Evolutionary conservation across 1,139 yeast species (phyloP), one percentile per base, ranked within the genome.

Genomic region (Williopsis jadinii): DNA sequence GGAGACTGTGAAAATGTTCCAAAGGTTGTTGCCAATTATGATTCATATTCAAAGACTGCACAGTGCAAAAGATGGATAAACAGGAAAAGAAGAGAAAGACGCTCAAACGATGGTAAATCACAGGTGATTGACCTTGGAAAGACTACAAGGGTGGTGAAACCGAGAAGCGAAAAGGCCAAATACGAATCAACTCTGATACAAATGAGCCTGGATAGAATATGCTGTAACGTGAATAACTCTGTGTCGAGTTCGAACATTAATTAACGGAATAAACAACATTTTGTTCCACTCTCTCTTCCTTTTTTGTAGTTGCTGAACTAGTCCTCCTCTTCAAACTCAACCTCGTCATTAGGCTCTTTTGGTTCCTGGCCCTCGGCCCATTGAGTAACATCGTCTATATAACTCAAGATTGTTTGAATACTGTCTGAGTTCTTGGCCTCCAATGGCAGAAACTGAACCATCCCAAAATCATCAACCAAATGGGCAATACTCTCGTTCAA

Each of bases 311-410:
- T 19, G 24, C 6, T 19, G 6, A 6, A 19, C 6, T 19, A 19
- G 24, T 50, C 52, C 26, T 53, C 56, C 9, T 78, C 84, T 6
- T 73, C 80, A 8, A 71, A 55, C 39, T 83, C 90, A 13, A 75
- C 60, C 48, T 80, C 87, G 48, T 90, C 97, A 32, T 76, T 73
- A 1, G 97, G 97, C 59, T 90, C 97, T 60, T 90, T 90, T 15
- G 97, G 97, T 61, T 92, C 99, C 62, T 92, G 98, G 8, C 80
- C 70, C 59, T 94, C 99, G 27, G 88, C 80, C 98, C 98, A 92
- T 59, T 92, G 99, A 0, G 98, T 92, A 19, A 92, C 86, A 61
- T 92, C 98, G 59, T 92, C 99, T 32, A 94, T 84, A 60, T 88
- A 88, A 57, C 95, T 84, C 52, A 94, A 68, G 40, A 92, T 92